Conservation (phyloP, 2,329 filamentous ascomycete genomes). For the Cylindrodendrum hubeiense region DNA sequence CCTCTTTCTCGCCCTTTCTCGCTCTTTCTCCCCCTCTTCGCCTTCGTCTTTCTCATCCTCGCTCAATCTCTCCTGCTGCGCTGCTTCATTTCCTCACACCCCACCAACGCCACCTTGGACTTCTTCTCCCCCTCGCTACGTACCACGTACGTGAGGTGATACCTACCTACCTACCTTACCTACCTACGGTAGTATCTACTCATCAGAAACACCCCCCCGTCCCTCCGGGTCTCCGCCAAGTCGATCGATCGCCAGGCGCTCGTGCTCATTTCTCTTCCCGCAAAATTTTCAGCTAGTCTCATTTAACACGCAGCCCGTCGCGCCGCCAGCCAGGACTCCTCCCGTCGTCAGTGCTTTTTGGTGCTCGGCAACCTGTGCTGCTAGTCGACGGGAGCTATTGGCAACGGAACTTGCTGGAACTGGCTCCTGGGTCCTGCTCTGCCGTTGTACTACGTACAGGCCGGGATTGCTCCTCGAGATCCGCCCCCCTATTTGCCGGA, state of each 20-base stretch:
- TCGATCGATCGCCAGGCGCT: conserved; percentile 12
- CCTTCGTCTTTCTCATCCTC: conserved; percentile 3
- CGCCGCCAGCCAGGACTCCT: conserved; percentile 7
- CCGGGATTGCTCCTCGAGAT: conserved; percentile 33
- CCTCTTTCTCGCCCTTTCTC: not conserved
- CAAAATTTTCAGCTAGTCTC: conserved; percentile 17
- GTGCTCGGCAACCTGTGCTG: conserved; percentile 26
- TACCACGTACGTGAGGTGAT: not conserved
- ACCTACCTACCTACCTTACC: not conserved
- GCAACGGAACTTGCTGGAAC: conserved; percentile 11
- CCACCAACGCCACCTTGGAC: conserved; percentile 4
- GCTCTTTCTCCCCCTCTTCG: not conserved
- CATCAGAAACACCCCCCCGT: not conserved
- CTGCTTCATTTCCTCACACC: conserved; percentile 19
- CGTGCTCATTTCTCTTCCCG: conserved; percentile 22
- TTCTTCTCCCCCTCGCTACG: not conserved
- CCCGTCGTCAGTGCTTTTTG: conserved; percentile 9
- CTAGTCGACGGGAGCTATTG: conserved; percentile 28
- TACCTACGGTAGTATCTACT: no score
- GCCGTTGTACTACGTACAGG: conserved; percentile 2
- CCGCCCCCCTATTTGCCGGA: conserved; percentile 44
- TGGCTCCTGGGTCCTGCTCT: not conserved
- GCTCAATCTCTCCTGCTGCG: conserved; percentile 27
- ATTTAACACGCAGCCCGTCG: conserved; percentile 17
- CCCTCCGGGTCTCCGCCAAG: conserved; percentile 1